phyloP scores from a whole-genome alignment of 148 eudicot species.

The Rhododendron henanense region DNA sequence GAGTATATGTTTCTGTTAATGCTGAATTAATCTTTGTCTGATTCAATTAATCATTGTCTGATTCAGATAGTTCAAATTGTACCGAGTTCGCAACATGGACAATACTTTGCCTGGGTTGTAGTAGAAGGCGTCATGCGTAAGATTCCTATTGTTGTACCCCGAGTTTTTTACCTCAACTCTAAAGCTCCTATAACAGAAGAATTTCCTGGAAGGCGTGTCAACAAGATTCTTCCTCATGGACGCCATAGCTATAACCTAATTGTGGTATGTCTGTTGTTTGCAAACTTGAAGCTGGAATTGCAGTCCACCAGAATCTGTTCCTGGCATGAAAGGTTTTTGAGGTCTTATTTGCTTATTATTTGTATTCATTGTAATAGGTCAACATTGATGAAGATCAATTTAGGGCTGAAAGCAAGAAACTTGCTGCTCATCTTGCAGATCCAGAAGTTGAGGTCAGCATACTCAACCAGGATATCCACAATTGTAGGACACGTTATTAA shows the following conservation, averaged over 20 bases:
- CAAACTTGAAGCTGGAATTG: not conserved
- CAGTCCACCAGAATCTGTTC: not conserved
- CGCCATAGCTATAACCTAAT: constrained; percentile 67
- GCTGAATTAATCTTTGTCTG: constrained; percentile 4
- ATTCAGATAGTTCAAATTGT: constrained; percentile 82
- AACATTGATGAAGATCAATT: constrained; percentile 75
- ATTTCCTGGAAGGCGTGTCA: constrained; percentile 91
- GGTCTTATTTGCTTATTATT: not conserved
- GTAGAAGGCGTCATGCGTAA: constrained; percentile 78
- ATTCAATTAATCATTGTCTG: constrained; percentile 12
- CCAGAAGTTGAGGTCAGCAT: constrained; percentile 90
- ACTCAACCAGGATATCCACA: constrained; percentile 4
- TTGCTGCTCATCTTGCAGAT: constrained; percentile 91
- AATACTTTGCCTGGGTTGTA: constrained; percentile 79
- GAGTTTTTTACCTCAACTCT: constrained; percentile 87
- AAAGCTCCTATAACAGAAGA: constrained; percentile 90
- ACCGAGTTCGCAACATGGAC: constrained; percentile 62
- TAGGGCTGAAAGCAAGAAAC: constrained; percentile 68
- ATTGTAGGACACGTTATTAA: not conserved
- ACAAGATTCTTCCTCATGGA: constrained; percentile 94
- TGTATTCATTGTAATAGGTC: constrained; percentile 38
- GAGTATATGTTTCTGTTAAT: constrained; percentile 11
- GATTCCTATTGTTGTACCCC: constrained; percentile 68
- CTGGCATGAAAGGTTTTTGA: not conserved
- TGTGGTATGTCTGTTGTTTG: constrained; percentile 52